Percentiles rank a stretch among this genome's conserved stretches.
Evolutionary conservation across 208 protist genomes (phyloP).

Genomic region (Trypanosoma caninum): DNA sequence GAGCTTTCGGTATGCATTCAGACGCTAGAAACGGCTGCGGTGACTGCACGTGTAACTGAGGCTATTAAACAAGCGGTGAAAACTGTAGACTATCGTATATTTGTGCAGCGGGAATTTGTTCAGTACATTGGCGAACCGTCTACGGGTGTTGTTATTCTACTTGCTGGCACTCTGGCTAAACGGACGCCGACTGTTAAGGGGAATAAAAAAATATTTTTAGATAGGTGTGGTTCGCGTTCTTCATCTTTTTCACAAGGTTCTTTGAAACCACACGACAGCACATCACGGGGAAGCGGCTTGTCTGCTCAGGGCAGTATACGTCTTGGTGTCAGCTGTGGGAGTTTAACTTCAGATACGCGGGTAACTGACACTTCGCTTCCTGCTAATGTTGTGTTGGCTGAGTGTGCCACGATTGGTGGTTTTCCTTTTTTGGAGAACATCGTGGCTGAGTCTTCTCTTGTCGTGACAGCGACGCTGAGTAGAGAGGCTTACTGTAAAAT

Average conservation of each 20-base stretch:
- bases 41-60: not conserved
- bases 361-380: conserved; percentile 17
- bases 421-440: conserved; percentile 53
- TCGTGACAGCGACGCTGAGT: conserved; percentile 36
- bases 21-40: not conserved
- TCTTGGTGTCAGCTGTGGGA: not conserved
- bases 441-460: conserved; percentile 37
- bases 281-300: not conserved
- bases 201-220: not conserved
- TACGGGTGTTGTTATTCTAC: conserved; percentile 57
- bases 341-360: not conserved
- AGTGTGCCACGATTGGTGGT: conserved; percentile 53
- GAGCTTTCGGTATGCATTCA: conserved; percentile 19
- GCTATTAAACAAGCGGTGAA: not conserved
- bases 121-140: conserved; percentile 65
- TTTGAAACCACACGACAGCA: not conserved
- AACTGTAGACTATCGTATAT: conserved; percentile 19
- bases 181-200: not conserved
- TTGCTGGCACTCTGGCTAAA: conserved; percentile 37
- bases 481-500: conserved; percentile 45
- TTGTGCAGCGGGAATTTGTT: conserved; percentile 49
- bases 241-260: not conserved
- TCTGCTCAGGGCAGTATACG: not conserved
- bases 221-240: not conserved
- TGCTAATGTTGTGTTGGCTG: conserved; percentile 60